Percentiles rank a stretch among this genome's conserved stretches.
Conservation (phyloP, 495 filamentous ascomycete genomes). For the Penicillium cosmopolitanum region DNA sequence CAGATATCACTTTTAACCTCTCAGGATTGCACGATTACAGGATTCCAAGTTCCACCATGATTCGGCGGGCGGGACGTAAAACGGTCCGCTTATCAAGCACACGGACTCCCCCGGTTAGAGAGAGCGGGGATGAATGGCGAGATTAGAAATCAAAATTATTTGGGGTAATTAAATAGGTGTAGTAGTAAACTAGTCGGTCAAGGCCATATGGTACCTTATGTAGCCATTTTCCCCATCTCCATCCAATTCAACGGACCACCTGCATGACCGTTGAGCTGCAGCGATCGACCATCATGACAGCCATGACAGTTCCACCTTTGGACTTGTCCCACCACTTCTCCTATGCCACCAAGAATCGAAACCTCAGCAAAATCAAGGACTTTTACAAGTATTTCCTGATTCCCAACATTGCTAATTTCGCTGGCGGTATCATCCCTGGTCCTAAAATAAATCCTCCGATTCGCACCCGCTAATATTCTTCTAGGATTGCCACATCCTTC, state of each 20-base stretch:
- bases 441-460: neutral
- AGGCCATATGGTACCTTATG: too few species aligned
- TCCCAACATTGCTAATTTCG: conserved; percentile 82
- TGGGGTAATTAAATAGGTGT: too few species aligned
- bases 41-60: neutral
- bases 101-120: conserved; percentile 1
- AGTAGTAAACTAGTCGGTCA: too few species aligned
- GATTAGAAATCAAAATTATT: conserved; percentile 16
- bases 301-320: conserved; percentile 45
- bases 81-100: conserved; percentile 21
- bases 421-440: conserved; percentile 66
- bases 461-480: neutral
- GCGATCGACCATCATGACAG: conserved; percentile 22
- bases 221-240: neutral
- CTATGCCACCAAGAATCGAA: conserved; percentile 63
- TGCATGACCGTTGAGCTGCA: conserved; percentile 30
- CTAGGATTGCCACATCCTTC: conserved; percentile 75
- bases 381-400: conserved; percentile 86
- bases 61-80: neutral
- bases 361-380: conserved; percentile 67
- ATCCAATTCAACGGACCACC: conserved; percentile 5
- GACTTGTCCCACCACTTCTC: conserved; percentile 84
- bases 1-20: too few species aligned
- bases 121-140: conserved; percentile 9
- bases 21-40: too few species aligned